Percentiles rank a stretch among this genome's conserved stretches.
Evolutionary conservation across 2,329 filamentous ascomycete species (phyloP).

Genomic region (Ceratocystis variospora): DNA sequence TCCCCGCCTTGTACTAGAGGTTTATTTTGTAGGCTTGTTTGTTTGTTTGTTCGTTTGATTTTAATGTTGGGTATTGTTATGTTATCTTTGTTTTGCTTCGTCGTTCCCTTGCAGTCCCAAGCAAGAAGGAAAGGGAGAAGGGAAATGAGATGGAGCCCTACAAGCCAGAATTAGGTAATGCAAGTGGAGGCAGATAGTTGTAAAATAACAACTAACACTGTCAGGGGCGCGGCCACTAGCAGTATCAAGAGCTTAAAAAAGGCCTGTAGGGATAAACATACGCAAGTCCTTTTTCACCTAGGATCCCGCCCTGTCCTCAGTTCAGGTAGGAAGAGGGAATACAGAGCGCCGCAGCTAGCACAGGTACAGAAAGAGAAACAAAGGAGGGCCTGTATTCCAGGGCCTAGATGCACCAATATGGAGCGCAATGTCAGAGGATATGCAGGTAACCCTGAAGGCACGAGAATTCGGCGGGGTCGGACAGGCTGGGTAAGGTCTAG

Average conservation of each 20-base stretch:
- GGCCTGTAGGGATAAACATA: too few species aligned
- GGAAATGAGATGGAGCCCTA: not conserved
- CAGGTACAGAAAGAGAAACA: slow-evolving; percentile 7
- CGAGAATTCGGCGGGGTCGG: not conserved
- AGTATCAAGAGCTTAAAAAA: too few species aligned
- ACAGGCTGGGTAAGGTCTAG: not conserved
- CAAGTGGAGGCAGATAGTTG: too few species aligned
- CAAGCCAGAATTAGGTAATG: too few species aligned
- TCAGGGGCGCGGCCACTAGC: too few species aligned
- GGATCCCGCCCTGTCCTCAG: not conserved
- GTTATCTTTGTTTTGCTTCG: not conserved
- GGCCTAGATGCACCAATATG: not conserved
- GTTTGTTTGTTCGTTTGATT: slow-evolving; percentile 1
- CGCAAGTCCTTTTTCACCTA: not conserved
- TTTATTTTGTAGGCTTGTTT: not conserved
- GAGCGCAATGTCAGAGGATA: slow-evolving; percentile 3
- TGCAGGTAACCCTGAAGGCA: not conserved
- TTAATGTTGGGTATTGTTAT: not conserved
- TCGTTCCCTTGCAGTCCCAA: not conserved
- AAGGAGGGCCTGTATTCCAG: not conserved
- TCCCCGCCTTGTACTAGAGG: not conserved
- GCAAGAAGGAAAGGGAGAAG: not conserved
- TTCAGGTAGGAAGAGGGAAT: not conserved
- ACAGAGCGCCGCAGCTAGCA: not conserved
- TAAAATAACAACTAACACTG: too few species aligned